Conservation (phyloP, 2,329 filamentous ascomycete genomes). For the Leptosphaerulina australis region DNA sequence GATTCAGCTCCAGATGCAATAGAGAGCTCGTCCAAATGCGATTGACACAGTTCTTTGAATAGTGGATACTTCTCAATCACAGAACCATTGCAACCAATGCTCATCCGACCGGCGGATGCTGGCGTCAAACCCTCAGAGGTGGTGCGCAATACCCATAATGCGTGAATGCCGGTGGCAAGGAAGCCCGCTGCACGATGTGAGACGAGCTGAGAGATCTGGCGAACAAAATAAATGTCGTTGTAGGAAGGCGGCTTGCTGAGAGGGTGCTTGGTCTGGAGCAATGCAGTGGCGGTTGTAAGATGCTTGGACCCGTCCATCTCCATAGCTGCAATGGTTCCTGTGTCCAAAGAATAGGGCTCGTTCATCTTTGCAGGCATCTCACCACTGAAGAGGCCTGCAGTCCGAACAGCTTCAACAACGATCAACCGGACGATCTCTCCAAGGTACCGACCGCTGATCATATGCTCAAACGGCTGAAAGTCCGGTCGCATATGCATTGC, state of each 20-base stretch:
- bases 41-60: conserved; percentile 68
- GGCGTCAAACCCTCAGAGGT: conserved; percentile 54
- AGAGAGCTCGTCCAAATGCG: conserved; percentile 65
- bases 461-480: conserved; percentile 70
- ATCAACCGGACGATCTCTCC: conserved; percentile 68
- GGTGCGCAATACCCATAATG: conserved; percentile 63
- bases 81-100: conserved; percentile 77
- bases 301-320: conserved; percentile 55
- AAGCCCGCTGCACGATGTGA: conserved; percentile 66
- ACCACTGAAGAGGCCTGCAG: conserved; percentile 62
- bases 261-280: conserved; percentile 60
- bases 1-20: conserved; percentile 47
- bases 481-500: conserved; percentile 62
- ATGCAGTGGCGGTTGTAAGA: conserved; percentile 49
- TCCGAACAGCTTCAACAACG: conserved; percentile 64
- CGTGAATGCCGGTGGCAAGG: conserved; percentile 67
- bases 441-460: conserved; percentile 67
- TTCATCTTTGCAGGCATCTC: conserved; percentile 61
- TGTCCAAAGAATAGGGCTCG: conserved; percentile 65
- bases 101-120: conserved; percentile 46
- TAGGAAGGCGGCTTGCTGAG: conserved; percentile 53
- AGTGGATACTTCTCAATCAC: conserved; percentile 79
- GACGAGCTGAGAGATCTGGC: conserved; percentile 59
- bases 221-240: conserved; percentile 62
- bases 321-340: conserved; percentile 63